Evolutionary conservation across 202 grass and related monocot species (phyloP).

Genomic region (Zizania palustris): DNA sequence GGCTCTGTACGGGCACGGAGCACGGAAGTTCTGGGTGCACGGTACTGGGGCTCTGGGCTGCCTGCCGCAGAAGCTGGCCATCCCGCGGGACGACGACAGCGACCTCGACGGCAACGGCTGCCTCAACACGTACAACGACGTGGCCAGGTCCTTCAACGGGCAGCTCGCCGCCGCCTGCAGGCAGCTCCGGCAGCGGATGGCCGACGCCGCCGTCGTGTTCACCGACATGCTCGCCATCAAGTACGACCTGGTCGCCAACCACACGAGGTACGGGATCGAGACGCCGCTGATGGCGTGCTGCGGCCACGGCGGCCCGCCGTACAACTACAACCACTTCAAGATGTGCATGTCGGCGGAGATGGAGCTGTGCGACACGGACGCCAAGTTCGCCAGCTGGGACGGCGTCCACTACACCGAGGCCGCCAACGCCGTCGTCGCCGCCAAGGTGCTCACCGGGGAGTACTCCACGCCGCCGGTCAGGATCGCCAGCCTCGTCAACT

Average conservation of each 20-base stretch:
- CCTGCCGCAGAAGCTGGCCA: constrained; percentile 74
- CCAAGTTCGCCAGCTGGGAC: constrained; percentile 61
- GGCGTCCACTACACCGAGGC: constrained; percentile 69
- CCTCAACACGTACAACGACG: constrained; percentile 65
- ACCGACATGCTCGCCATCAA: constrained; percentile 73
- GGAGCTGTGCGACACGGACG: constrained; percentile 49
- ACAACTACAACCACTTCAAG: constrained; percentile 71
- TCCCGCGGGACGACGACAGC: constrained; percentile 49
- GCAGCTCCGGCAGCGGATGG: constrained; percentile 53
- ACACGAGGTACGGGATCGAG: constrained; percentile 51
- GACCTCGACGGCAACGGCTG: constrained; percentile 66
- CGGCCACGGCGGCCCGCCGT: constrained; percentile 56
- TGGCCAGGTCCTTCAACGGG: constrained; percentile 61
- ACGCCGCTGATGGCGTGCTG: constrained; percentile 63
- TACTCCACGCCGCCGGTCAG: constrained; percentile 60
- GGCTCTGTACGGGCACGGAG: constrained; percentile 63
- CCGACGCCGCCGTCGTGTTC: constrained; percentile 64
- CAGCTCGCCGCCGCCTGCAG: constrained; percentile 39
- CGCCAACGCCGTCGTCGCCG: constrained; percentile 52
- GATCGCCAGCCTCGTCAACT: constrained; percentile 51
- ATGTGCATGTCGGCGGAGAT: constrained; percentile 51
- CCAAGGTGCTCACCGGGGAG: constrained; percentile 59
- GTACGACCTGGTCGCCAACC: constrained; percentile 82
- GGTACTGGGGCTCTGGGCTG: constrained; percentile 84
- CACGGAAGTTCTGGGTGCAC: constrained; percentile 77